Conservation (phyloP, 2,329 filamentous ascomycete species). For the Mariannaea elegans region DNA sequence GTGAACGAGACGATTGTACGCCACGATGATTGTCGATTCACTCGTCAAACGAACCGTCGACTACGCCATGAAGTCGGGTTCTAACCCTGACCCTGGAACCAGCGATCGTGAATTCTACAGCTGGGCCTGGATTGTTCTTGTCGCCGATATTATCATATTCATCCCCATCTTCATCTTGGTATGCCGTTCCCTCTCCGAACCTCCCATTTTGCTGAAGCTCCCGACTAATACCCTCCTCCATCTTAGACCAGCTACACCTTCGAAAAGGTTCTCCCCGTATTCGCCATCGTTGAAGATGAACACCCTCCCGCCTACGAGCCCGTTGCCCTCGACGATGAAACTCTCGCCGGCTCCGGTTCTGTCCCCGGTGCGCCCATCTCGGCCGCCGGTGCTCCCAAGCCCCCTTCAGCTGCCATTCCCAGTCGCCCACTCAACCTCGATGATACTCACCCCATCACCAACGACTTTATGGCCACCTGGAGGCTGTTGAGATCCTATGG, state of each 20-base stretch:
- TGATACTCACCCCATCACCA: slow-evolving; percentile 50
- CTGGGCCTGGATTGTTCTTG: slow-evolving; percentile 52
- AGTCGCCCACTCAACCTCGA: slow-evolving; percentile 8
- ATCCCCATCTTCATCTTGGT: slow-evolving; percentile 56
- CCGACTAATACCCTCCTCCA: neutral
- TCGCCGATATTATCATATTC: slow-evolving; percentile 55
- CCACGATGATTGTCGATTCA: slow-evolving; percentile 32
- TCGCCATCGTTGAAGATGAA: slow-evolving; percentile 68
- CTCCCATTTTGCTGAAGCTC: neutral
- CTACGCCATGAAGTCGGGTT: slow-evolving; percentile 6
- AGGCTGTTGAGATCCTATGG: slow-evolving; percentile 67
- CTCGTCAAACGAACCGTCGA: slow-evolving; percentile 47
- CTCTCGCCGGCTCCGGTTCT: slow-evolving; percentile 24
- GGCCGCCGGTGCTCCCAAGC: slow-evolving; percentile 44
- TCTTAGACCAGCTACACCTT: slow-evolving; percentile 61
- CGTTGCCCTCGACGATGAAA: slow-evolving; percentile 53
- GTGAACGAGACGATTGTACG: neutral
- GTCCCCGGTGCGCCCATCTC: slow-evolving; percentile 40
- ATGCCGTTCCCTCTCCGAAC: slow-evolving; percentile 29
- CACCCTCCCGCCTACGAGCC: slow-evolving; percentile 64
- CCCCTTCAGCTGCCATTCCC: slow-evolving; percentile 39
- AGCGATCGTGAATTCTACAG: slow-evolving; percentile 41
- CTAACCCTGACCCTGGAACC: slow-evolving; percentile 5
- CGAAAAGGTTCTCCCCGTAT: slow-evolving; percentile 58
- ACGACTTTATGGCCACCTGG: slow-evolving; percentile 60